Evolutionary conservation across 2,329 filamentous ascomycete species (phyloP), one percentile per base, ranked within the genome.

Genomic region (Talaromyces sp.): DNA sequence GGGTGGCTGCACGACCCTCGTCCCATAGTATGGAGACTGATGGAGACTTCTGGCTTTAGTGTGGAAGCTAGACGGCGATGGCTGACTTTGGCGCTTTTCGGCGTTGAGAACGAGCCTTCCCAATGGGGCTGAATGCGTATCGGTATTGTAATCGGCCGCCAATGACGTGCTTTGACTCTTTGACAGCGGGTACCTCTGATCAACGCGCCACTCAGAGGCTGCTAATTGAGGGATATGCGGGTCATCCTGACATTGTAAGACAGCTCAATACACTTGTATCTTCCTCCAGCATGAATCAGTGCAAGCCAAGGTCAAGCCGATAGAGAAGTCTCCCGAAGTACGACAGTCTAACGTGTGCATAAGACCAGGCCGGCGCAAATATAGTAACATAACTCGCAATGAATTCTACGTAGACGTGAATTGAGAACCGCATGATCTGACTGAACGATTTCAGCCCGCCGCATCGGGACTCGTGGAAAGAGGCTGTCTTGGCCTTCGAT

Each of bases 121-220:
- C 14, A 50, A 50, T 50, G 46, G 46, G 25, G 46, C 46, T 50
- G 46, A n/a, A 52, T 35, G 7, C 25, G 50, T 54, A 54, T 54
- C 18, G 11, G 50, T 37, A 54, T 35, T n/a, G 50, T 54, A 23
- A 54, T 8, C 28, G 11, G 31, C 14, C 5, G 21, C 16, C 11
- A 23, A 59, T 59, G 57, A 59, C 57, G 57, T 59, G 39, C 37
- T 58, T 58, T 8, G 16, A 23, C n/a, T n/a, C n/a, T n/a, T n/a
- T 39, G 9, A 14, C 25, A 25, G 55, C 16, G 37, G 55, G 23
- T 33, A 25, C 3, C 18, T 9, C 23, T 28, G 40, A 16, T 28
- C n/a, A 6, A 3, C 5, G 1, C 31, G n/a, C 42, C 57, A 59
- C 57, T 59, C 39, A 46, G 37, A 58, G 39, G 23, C 23, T 58